Percentiles rank a stretch among this genome's conserved stretches.
Evolutionary conservation across 768 basidiomycete genomes (phyloP).

Genomic region (Amanita fuliginea): DNA sequence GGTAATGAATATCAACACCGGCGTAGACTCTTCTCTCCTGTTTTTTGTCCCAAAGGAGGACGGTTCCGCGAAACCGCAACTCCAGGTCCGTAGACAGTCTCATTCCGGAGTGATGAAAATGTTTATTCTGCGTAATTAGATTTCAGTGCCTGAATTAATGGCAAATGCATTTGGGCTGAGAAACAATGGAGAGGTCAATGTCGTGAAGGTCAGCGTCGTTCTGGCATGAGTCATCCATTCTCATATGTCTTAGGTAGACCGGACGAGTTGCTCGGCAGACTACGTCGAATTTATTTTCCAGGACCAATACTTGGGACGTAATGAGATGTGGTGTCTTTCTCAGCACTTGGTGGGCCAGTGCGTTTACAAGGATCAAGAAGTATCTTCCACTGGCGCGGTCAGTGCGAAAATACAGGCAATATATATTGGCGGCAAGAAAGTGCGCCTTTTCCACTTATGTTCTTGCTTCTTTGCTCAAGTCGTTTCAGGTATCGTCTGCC

Average conservation of each 20-base stretch:
- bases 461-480: neutral
- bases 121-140: slow-evolving; percentile 25
- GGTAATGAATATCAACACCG: slow-evolving; percentile 32
- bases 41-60: slow-evolving; percentile 65
- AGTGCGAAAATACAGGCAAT: slow-evolving; percentile 76
- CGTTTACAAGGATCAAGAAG: slow-evolving; percentile 74
- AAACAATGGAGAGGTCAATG: slow-evolving; percentile 60
- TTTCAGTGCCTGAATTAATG: slow-evolving; percentile 64
- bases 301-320: slow-evolving; percentile 91
- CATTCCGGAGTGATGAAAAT: neutral
- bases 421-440: slow-evolving; percentile 60
- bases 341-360: slow-evolving; percentile 73
- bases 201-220: slow-evolving; percentile 45
- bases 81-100: slow-evolving; percentile 42
- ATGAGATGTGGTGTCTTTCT: slow-evolving; percentile 95
- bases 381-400: slow-evolving; percentile 75
- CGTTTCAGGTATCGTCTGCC: slow-evolving; percentile 65
- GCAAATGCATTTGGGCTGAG: slow-evolving; percentile 62
- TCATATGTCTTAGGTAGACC: slow-evolving; percentile 47
- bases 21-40: slow-evolving; percentile 33
- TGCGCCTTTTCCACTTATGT: slow-evolving; percentile 17
- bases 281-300: slow-evolving; percentile 88
- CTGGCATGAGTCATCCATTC: neutral
- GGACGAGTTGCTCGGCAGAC: slow-evolving; percentile 48
- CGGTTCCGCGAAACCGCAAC: slow-evolving; percentile 42